These are phyloP conservation scores for Elaphomyces granulatus DNA, from an alignment of 495 filamentous ascomycete species.

Conservation along the genomic window DNA sequence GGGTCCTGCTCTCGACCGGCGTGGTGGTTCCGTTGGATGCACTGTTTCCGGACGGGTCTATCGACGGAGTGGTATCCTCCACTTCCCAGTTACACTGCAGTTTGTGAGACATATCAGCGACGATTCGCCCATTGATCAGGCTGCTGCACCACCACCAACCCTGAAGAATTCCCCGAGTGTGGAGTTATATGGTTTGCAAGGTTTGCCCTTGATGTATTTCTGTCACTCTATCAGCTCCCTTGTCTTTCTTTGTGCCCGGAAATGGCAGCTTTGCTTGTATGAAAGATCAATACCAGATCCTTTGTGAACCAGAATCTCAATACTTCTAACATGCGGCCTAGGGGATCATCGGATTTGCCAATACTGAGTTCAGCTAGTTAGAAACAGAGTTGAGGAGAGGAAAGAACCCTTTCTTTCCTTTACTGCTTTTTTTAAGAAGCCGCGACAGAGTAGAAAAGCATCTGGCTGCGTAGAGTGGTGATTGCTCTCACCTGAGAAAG, in stretches of 20 bases:
- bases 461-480: no score
- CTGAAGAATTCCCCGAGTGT: slow-evolving; percentile 96
- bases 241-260: no score
- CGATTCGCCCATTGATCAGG: background rate
- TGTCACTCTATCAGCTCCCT: slow-evolving; percentile 22
- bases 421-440: no score
- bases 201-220: slow-evolving; percentile 97
- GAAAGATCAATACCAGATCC: slow-evolving; percentile 53
- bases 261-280: no score
- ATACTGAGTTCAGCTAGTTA: slow-evolving; percentile 46
- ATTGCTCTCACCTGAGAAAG: slow-evolving; percentile 58
- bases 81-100: slow-evolving; percentile 85
- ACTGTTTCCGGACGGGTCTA: slow-evolving; percentile 24
- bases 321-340: slow-evolving; percentile 87
- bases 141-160: slow-evolving; percentile 22
- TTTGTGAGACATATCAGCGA: slow-evolving; percentile 5
- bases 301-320: slow-evolving; percentile 98
- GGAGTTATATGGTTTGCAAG: slow-evolving; percentile 97
- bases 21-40: slow-evolving; percentile 25
- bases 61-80: slow-evolving; percentile 43
- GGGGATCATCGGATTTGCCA: slow-evolving; percentile 77
- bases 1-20: slow-evolving; percentile 31
- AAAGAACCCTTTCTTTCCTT: no score
- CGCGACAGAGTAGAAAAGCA: no score
- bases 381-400: slow-evolving; percentile 19